Base-by-base conservation (phyloP, 495 filamentous ascomycete species). In the Aspergillus ostianus region DNA sequence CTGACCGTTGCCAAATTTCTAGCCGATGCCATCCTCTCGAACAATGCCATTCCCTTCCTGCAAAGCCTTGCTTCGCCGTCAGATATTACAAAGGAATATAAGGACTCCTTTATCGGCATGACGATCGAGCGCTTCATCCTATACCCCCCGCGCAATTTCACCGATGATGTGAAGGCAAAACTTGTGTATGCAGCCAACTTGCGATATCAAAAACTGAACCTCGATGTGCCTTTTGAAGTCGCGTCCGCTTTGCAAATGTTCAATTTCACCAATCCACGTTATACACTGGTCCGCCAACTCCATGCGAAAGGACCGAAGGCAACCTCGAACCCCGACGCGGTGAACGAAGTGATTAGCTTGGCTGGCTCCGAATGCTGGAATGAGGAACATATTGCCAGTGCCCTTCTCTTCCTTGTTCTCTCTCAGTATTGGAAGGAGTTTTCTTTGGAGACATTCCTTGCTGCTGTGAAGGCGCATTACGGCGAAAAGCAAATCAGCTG, bases 1-100 rank as follows among this genome's bases (percentile, higher is more conserved):
- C 66, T 66, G 59, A 62, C 57, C n/a, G 8, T 45, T 69, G 50
- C 59, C 65, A 27, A 61, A 59, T 64, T 63, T 78, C 58, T 66
- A 96, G 92, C 91, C 60, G 92, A 94, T 74, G 87, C 84, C 18
- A 93, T 95, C 61, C 80, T 94, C 23, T 86, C 85, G 20, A 88
- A 87, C 60, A 91, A 85, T 57, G 85, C 87, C 64, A 79, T 83
- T 47, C 83, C 84, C 17, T 92, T 99, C 71, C 76, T 96, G 13
- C 84, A 88, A 62, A 84, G 83, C 60, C 76, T 94, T 21, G 85
- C 86, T 29, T 79, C 72, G 50, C 78, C 85, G 2, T 76, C 77
- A 51, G 83, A 83, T 60, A 58, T 73, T 30, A 80, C 83, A 36
- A 86, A 90, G 61, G 89, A 92, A 58, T 77, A 89, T 41, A 71